phyloP scores from a whole-genome alignment of 257 asterid genomes.

The Rhazya stricta region DNA sequence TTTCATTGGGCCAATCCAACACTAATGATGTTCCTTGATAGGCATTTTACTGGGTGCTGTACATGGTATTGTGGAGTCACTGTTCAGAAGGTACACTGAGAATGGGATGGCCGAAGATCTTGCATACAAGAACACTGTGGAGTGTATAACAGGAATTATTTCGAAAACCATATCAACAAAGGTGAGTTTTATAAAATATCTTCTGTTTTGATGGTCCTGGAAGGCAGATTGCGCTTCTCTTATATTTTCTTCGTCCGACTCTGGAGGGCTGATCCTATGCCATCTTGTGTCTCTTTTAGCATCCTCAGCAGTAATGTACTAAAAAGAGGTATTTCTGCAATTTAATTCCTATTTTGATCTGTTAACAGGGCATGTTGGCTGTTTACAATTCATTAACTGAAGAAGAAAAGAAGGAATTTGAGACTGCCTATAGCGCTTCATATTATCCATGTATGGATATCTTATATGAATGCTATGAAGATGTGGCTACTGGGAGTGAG shows the following conservation, averaged over 20 bases:
- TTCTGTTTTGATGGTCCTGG: background rate
- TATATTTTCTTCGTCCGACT: background rate
- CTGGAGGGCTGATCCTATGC: background rate
- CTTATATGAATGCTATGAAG: conserved; percentile 91
- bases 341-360: conserved; percentile 3
- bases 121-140: conserved; percentile 94
- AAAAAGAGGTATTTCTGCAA: background rate
- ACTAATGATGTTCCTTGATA: conserved; percentile 19
- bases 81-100: conserved; percentile 90
- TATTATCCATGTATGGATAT: conserved; percentile 98
- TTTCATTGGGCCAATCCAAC: conserved; percentile 8
- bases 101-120: conserved; percentile 86
- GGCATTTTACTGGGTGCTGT: conserved; percentile 98
- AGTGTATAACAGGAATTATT: conserved; percentile 76
- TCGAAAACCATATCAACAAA: conserved; percentile 85
- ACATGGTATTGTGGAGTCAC: conserved; percentile 88
- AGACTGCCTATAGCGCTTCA: conserved; percentile 83
- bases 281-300: background rate
- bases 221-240: background rate
- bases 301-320: background rate
- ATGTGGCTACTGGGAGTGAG: conserved; percentile 91
- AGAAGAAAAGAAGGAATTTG: conserved; percentile 78
- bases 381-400: conserved; percentile 70
- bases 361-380: conserved; percentile 82
- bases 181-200: conserved; percentile 37